Evolutionary conservation across 2,329 filamentous ascomycete species (phyloP).

Genomic region (Escovopsis weberi): DNA sequence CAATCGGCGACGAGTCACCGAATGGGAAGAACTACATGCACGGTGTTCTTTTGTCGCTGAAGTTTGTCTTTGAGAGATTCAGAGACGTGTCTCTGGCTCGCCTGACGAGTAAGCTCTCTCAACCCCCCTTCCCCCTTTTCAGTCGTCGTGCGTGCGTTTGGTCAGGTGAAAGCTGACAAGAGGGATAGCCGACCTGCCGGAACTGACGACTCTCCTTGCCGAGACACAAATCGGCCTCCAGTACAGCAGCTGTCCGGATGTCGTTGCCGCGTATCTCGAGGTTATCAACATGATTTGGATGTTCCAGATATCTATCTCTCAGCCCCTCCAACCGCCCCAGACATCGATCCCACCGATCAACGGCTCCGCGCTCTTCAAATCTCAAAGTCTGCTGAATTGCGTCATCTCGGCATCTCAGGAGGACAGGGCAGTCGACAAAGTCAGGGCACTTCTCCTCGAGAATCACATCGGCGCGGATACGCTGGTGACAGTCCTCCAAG

Average conservation of each 20-base stretch:
- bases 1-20: constrained; percentile 10
- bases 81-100: constrained; percentile 29
- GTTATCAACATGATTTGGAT: constrained; percentile 28
- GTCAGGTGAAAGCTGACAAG: constrained; percentile 7
- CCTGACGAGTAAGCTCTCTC: constrained; percentile 24
- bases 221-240: constrained; percentile 12
- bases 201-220: constrained; percentile 16
- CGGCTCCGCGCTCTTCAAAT: constrained; percentile 25
- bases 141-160: too few relatives aligned
- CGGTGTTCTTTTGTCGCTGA: constrained; percentile 41
- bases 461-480: constrained; percentile 18
- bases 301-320: constrained; percentile 12
- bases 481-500: constrained; percentile 22
- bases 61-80: constrained; percentile 41
- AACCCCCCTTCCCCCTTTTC: neutral
- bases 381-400: constrained; percentile 21
- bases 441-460: constrained; percentile 16
- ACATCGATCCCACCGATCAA: constrained; percentile 7
- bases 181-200: constrained; percentile 15
- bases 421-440: constrained; percentile 9
- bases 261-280: constrained; percentile 31
- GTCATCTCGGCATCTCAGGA: constrained; percentile 20
- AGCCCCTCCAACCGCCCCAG: constrained; percentile 9
- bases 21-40: constrained; percentile 39
- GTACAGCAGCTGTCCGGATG: constrained; percentile 22